Percentiles rank a stretch among this genome's conserved stretches.
Conservation (phyloP, 2,329 filamentous ascomycete species). For the Cercospora sp. region DNA sequence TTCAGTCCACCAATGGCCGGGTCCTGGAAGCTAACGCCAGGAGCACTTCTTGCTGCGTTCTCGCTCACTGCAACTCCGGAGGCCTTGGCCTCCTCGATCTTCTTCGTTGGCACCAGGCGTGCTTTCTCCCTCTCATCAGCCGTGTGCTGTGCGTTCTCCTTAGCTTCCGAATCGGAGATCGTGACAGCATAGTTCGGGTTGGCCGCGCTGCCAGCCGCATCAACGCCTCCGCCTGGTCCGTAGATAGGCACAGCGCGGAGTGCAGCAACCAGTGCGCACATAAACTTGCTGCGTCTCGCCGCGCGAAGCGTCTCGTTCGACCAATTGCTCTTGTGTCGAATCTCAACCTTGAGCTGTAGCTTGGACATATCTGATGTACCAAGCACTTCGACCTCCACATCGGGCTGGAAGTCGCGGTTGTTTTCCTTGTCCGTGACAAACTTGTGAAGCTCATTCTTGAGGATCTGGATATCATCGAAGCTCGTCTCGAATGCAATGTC, state of each 20-base stretch:
- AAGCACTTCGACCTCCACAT: slow-evolving; percentile 74
- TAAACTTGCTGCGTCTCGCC: slow-evolving; percentile 87
- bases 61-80: slow-evolving; percentile 21
- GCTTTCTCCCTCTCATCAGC: slow-evolving; percentile 51
- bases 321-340: slow-evolving; percentile 75
- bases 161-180: slow-evolving; percentile 68
- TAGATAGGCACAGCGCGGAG: slow-evolving; percentile 85
- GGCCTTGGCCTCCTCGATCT: slow-evolving; percentile 33
- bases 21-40: slow-evolving; percentile 30
- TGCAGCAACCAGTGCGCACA: slow-evolving; percentile 86
- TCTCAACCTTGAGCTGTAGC: slow-evolving; percentile 76
- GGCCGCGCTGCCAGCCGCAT: slow-evolving; percentile 60
- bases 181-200: slow-evolving; percentile 82
- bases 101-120: slow-evolving; percentile 61
- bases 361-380: slow-evolving; percentile 86
- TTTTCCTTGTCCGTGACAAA: slow-evolving; percentile 87
- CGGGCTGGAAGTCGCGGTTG: slow-evolving; percentile 83
- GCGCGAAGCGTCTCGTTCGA: slow-evolving; percentile 75
- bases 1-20: slow-evolving; percentile 46
- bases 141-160: slow-evolving; percentile 59
- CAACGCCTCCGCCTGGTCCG: slow-evolving; percentile 70
- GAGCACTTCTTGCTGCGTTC: slow-evolving; percentile 16
- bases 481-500: slow-evolving; percentile 82
- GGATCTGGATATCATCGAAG: slow-evolving; percentile 84
- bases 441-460: slow-evolving; percentile 78